Evolutionary conservation across 306 rosid genomes (phyloP).

Genomic region (Cicer chorassanicum): DNA sequence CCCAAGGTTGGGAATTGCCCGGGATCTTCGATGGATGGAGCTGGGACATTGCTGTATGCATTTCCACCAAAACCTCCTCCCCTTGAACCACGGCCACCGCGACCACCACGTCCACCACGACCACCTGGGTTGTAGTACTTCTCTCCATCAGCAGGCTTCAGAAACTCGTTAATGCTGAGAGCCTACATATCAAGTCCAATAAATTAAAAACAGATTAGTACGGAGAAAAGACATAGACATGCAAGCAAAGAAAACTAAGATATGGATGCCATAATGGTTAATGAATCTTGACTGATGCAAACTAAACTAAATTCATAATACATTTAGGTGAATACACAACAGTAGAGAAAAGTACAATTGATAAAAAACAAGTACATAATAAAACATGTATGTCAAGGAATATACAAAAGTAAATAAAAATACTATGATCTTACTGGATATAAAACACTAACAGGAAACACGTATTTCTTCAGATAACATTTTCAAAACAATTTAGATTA

Average conservation of each 20-base stretch:
- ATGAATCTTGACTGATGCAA: too few species aligned
- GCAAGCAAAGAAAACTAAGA: not conserved
- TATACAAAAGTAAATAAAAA: not conserved
- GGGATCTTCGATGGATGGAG: conserved; percentile 86
- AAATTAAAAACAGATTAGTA: not conserved
- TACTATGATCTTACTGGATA: not conserved
- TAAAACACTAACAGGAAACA: not conserved
- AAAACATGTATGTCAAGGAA: not conserved
- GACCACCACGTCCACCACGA: conserved; percentile 79
- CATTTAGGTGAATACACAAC: too few species aligned
- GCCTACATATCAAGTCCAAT: conserved; percentile 52
- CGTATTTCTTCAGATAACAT: not conserved
- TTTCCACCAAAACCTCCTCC: conserved; percentile 65
- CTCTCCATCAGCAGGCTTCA: conserved; percentile 92
- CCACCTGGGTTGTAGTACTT: conserved; percentile 73
- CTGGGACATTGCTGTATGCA: conserved; percentile 52
- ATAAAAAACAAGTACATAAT: not conserved
- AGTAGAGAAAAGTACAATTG: too few species aligned
- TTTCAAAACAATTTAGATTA: not conserved
- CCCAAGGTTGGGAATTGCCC: conserved; percentile 96
- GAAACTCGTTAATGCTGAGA: conserved; percentile 82
- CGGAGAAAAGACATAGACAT: too few species aligned
- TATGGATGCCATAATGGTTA: not conserved
- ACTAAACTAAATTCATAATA: too few species aligned
- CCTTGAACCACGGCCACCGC: conserved; percentile 77